Evolutionary conservation across 805 yeast species (phyloP), one percentile per base, ranked within the genome.

Genomic region (Kodamaea kaohsiungensis): DNA sequence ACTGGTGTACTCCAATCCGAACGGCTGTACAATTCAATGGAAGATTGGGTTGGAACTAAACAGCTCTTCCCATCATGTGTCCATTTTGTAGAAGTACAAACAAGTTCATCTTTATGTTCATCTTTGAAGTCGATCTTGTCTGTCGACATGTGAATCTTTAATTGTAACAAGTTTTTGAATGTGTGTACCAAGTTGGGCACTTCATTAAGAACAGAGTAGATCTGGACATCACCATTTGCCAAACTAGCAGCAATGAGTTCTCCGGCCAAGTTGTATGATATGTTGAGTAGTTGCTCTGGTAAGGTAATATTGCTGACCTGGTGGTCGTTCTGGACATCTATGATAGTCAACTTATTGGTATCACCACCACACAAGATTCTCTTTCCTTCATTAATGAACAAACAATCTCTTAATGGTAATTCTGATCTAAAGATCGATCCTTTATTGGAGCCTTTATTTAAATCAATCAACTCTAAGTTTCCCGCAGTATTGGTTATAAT

Each of bases 351-450:
- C 53, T 83, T 83, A 45, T 80, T 78, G 57, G 84, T 88, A 58
- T 87, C 89, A 40, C 93, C 92, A 22, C 87, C 91, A 55, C 84
- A 78, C 0, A 84, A 73, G 0, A 78, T 72, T 64, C 82, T 72
- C 37, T 80, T 78, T 0, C 88, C 91, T 49, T 80, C 82, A 59
- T 87, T 88, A 18, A 86, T 81, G 61, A 84, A 80, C 12, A 70
- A 71, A 7, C 82, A 77, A 58, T 81, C 86, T 57, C 88, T 70
- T 18, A 85, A 61, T 0, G 83, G 77, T 30, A 76, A 62, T 38
- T 76, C 74, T 0, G 82, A 68, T 47, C 85, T 67, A 47, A 71
- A 74, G n/a, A 82, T 61, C 12, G 74, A 61, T 19, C 76, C 74
- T 17, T 70, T 69, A 12, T 67, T 68, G 35, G 59, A 61, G 33